A percentile compares a stretch with the other conserved stretches of the same genome.
Evolutionary conservation across 768 basidiomycete species (phyloP).

Genomic region (Collybiopsis luxurians): DNA sequence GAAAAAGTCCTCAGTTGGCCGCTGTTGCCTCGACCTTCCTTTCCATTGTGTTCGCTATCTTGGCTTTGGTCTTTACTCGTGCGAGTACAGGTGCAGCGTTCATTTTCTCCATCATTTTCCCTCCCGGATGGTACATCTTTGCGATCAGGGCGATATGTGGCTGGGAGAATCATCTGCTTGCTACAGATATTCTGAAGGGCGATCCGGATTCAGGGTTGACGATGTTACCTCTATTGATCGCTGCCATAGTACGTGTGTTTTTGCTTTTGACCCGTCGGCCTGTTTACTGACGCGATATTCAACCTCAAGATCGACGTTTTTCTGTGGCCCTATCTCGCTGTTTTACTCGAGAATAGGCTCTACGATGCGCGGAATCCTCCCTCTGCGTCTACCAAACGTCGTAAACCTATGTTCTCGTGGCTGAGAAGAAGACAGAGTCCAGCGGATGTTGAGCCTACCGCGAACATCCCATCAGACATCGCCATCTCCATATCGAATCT

Average conservation of each 20-base stretch:
- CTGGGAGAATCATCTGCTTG: slow-evolving; percentile 57
- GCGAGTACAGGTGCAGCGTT: slow-evolving; percentile 46
- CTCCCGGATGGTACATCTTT: slow-evolving; percentile 75
- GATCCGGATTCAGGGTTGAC: slow-evolving; percentile 60
- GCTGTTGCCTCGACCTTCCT: slow-evolving; percentile 66
- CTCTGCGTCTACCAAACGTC: slow-evolving; percentile 16
- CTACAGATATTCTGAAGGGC: slow-evolving; percentile 50
- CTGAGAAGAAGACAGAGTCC: slow-evolving; percentile 15
- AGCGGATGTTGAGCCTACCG: slow-evolving; percentile 7
- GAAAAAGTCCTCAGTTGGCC: slow-evolving; percentile 69
- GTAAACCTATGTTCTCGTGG: slow-evolving; percentile 35
- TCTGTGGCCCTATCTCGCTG: slow-evolving; percentile 69
- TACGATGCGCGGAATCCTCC: slow-evolving; percentile 55
- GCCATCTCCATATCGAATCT: slow-evolving; percentile 65
- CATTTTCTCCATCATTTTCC: slow-evolving; percentile 69
- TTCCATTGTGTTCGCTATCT: slow-evolving; percentile 61
- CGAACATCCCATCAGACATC: slow-evolving; percentile 30
- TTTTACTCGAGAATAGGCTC: slow-evolving; percentile 53
- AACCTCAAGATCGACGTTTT: slow-evolving; percentile 59
- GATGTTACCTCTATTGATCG: slow-evolving; percentile 59
- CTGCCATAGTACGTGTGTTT: slow-evolving; percentile 50
- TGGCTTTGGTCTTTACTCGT: slow-evolving; percentile 52
- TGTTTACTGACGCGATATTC: too few species aligned
- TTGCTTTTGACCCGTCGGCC: not conserved
- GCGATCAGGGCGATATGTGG: slow-evolving; percentile 65